Conservation (phyloP, 768 basidiomycete genomes). For the Trametes gibbosa region DNA sequence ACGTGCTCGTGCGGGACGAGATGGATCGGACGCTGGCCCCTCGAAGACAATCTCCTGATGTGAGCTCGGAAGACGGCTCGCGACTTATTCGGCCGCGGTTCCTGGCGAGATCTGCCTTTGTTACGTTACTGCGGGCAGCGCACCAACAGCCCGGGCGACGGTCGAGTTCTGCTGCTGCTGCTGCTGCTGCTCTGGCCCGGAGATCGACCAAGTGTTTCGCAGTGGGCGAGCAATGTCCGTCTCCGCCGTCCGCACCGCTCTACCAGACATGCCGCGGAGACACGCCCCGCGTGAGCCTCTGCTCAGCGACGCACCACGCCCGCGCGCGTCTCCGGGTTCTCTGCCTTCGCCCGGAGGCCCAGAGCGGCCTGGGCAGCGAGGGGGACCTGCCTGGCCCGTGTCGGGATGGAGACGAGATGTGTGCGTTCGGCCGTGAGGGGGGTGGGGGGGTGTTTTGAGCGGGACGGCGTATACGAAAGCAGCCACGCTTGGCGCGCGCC, state of each 20-base stretch:
- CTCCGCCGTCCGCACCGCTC: not conserved
- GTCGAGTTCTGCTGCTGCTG: too few species aligned
- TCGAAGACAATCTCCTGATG: conserved; percentile 2
- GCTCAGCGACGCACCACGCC: not conserved
- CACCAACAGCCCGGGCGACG: too few species aligned
- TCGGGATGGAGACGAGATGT: conserved; percentile 13
- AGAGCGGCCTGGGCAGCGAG: conserved; percentile 8
- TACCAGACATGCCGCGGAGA: not conserved
- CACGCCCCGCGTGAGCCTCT: too few species aligned
- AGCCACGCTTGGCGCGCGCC: too few species aligned
- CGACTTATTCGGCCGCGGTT: not conserved
- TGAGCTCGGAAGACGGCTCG: not conserved
- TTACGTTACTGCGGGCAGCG: conserved; percentile 10
- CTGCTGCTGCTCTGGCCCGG: not conserved
- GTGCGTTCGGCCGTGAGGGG: not conserved
- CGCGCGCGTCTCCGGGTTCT: conserved; percentile 2
- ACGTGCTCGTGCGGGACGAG: not conserved
- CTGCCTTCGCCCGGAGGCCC: not conserved
- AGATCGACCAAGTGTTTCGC: not conserved
- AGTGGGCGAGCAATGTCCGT: not conserved
- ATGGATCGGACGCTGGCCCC: not conserved
- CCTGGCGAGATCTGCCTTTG: conserved; percentile 12
- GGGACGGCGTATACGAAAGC: conserved; percentile 7
- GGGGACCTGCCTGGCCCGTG: not conserved
- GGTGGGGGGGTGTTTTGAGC: not conserved